phyloP scores from a whole-genome alignment of 176 grass and related monocot species.

The Puccinellia tenuiflora region DNA sequence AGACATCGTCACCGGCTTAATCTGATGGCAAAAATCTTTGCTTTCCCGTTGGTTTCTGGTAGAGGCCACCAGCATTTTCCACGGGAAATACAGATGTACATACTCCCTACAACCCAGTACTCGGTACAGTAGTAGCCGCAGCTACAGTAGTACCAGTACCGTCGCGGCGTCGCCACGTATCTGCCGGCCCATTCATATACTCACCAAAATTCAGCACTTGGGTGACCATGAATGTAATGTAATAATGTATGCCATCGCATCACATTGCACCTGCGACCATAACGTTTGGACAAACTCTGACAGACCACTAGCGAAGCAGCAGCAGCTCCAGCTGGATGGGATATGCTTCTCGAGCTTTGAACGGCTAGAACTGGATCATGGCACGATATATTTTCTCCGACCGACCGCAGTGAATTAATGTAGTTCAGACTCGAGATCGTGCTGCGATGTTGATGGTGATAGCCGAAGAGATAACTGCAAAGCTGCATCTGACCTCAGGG shows the following conservation, averaged over 20 bases:
- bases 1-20: background rate
- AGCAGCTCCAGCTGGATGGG: background rate
- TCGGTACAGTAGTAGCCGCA: background rate
- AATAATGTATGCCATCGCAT: background rate
- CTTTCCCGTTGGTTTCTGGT: background rate
- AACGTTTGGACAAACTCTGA: background rate
- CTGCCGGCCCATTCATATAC: background rate
- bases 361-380: background rate
- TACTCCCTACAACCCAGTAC: background rate
- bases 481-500: background rate
- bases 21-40: background rate
- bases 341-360: background rate
- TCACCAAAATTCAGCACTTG: background rate
- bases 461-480: background rate
- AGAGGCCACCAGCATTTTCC: background rate
- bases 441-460: background rate
- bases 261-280: slow-evolving; percentile 5
- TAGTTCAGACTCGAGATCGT: background rate
- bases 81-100: background rate
- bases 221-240: background rate
- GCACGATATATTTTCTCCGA: background rate
- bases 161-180: background rate
- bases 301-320: background rate
- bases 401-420: background rate
- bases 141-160: background rate